These are phyloP conservation scores for Naganishia onofrii DNA, from an alignment of 768 basidiomycete species.

Conservation along the genomic window DNA sequence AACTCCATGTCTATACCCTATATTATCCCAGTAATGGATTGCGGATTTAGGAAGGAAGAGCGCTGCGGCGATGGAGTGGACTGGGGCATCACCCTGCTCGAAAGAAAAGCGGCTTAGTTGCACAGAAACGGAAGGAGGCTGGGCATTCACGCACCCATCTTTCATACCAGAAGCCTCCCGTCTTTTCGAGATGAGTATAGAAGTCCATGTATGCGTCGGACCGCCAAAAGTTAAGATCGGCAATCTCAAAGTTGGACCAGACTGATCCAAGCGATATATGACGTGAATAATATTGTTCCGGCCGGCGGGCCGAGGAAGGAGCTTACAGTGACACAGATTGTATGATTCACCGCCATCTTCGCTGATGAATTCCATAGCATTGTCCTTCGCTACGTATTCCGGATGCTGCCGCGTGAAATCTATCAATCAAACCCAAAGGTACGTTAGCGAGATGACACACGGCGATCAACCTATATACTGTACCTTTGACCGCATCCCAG, in stretches of 20 bases:
- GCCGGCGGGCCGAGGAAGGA: not conserved
- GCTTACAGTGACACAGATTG: conserved; percentile 71
- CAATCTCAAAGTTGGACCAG: conserved; percentile 92
- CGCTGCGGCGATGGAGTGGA: conserved; percentile 85
- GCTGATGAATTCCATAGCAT: conserved; percentile 72
- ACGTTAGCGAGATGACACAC: not conserved
- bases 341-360: conserved; percentile 70
- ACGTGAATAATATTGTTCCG: not conserved
- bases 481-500: conserved; percentile 72
- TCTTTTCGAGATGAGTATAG: conserved; percentile 74
- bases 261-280: conserved; percentile 55
- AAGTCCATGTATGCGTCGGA: conserved; percentile 75
- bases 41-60: conserved; percentile 79
- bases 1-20: conserved; percentile 88
- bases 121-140: no score
- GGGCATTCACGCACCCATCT: conserved; percentile 55
- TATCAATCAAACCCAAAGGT: conserved; percentile 42
- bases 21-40: conserved; percentile 94
- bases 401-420: conserved; percentile 69
- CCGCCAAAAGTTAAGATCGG: conserved; percentile 75
- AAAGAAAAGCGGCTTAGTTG: not conserved
- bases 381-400: conserved; percentile 62
- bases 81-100: conserved; percentile 90
- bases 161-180: conserved; percentile 87
- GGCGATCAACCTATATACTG: conserved; percentile 13